A percentile compares a stretch with the other conserved stretches of the same genome.
phyloP scores from a whole-genome alignment of 139 green algal genomes.

The Closterium sp. region DNA sequence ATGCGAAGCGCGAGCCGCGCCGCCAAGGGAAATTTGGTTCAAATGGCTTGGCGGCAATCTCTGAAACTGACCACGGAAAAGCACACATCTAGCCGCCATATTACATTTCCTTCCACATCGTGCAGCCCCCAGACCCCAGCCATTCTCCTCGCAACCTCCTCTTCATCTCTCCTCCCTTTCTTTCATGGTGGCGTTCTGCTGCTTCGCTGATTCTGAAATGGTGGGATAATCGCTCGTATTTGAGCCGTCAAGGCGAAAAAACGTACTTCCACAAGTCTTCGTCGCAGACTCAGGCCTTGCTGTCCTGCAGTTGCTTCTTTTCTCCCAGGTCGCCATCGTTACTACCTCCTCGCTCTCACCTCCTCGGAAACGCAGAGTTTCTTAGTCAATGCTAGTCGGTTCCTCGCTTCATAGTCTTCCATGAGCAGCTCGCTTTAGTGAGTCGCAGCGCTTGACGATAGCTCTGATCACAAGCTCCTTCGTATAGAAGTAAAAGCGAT shows the following conservation, averaged over 20 bases:
- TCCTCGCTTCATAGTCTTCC: not conserved
- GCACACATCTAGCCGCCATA: not conserved
- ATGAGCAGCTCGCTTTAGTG: not conserved
- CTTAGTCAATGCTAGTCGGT: not conserved
- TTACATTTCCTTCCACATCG: not conserved
- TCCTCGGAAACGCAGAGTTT: not conserved
- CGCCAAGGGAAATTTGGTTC: not conserved
- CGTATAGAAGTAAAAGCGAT: not conserved
- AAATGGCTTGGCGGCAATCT: not conserved
- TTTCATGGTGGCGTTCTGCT: not conserved
- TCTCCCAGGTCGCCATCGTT: not conserved
- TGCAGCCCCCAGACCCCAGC: not conserved
- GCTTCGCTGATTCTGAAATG: not conserved
- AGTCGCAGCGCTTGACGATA: not conserved
- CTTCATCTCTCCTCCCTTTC: not conserved
- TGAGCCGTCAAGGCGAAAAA: too few relatives aligned
- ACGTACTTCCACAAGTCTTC: too few relatives aligned
- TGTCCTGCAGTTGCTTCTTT: too few relatives aligned
- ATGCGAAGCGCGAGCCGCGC: not conserved
- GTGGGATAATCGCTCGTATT: too few relatives aligned
- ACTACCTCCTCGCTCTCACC: not conserved
- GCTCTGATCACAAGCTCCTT: not conserved
- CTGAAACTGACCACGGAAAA: not conserved
- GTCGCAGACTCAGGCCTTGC: too few relatives aligned
- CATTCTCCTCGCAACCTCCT: not conserved